phyloP scores from a whole-genome alignment of 495 filamentous ascomycete species.

The Jackrogersella multiformis region DNA sequence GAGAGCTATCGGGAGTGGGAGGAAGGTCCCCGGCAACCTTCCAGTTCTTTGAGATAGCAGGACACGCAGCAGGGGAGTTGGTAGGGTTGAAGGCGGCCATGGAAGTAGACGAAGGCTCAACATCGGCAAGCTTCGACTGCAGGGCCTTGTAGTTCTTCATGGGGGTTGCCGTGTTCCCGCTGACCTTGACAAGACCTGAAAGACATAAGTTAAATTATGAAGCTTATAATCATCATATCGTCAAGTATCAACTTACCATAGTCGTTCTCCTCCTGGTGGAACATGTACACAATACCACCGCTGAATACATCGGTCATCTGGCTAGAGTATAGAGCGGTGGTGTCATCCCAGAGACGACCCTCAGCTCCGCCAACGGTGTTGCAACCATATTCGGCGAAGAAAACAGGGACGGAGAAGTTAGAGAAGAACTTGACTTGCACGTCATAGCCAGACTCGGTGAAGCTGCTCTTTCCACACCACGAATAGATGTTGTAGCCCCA shows the following conservation, averaged over 20 bases:
- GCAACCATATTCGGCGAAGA: constrained; percentile 99
- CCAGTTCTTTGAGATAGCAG: constrained; percentile 71
- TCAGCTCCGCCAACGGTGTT: constrained; percentile 67
- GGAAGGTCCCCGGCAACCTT: constrained; percentile 74
- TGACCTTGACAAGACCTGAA: constrained; percentile 70
- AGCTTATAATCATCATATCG: background rate
- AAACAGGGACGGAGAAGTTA: constrained; percentile 88
- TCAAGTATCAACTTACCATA: constrained; percentile 65
- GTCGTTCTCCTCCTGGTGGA: constrained; percentile 89
- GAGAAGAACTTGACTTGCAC: constrained; percentile 81
- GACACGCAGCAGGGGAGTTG: constrained; percentile 81
- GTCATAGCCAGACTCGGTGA: constrained; percentile 77
- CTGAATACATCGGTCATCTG: constrained; percentile 89
- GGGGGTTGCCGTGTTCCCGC: constrained; percentile 65
- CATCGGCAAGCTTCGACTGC: constrained; percentile 72
- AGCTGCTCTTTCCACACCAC: constrained; percentile 89
- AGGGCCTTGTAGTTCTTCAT: constrained; percentile 79
- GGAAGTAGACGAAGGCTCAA: constrained; percentile 70
- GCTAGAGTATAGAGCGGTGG: constrained; percentile 78
- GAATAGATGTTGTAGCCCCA: constrained; percentile 99
- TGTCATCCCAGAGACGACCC: constrained; percentile 85
- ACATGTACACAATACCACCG: constrained; percentile 98
- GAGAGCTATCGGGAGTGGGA: constrained; percentile 74
- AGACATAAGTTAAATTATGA: background rate
- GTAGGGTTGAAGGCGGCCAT: constrained; percentile 77